A percentile compares a stretch with the other conserved stretches of the same genome.
phyloP scores from a whole-genome alignment of 1,284 basidiomycete genomes.

The Porphyrellus sp. region DNA sequence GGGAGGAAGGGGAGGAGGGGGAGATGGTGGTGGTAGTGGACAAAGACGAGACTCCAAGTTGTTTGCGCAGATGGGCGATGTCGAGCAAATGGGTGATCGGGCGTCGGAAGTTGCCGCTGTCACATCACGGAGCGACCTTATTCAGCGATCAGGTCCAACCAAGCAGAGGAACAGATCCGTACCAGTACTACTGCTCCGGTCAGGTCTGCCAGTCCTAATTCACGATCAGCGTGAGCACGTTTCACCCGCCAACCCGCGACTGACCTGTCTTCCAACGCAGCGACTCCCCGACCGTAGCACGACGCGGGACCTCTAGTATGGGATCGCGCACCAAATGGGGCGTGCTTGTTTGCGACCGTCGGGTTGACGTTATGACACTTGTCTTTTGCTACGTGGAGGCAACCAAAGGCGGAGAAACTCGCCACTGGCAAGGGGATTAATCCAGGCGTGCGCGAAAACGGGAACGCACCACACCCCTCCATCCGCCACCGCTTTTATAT shows the following conservation, averaged over 20 bases:
- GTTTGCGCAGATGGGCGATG: slow-evolving; percentile 32
- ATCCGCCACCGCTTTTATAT: slow-evolving; percentile 30
- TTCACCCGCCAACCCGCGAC: slow-evolving; percentile 16
- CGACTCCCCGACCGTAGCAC: slow-evolving; percentile 4
- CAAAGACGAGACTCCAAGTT: slow-evolving; percentile 25
- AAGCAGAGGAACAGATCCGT: slow-evolving; percentile 30
- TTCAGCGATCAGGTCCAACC: slow-evolving; percentile 28
- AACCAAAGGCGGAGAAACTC: not conserved
- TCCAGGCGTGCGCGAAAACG: slow-evolving; percentile 19
- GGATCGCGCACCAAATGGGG: slow-evolving; percentile 8
- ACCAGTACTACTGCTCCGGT: slow-evolving; percentile 15
- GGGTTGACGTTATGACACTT: slow-evolving; percentile 13
- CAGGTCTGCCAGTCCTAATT: slow-evolving; percentile 9
- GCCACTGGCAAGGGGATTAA: slow-evolving; percentile 5
- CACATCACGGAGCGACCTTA: slow-evolving; percentile 35
- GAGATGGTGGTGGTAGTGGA: slow-evolving; percentile 21
- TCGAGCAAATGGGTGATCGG: slow-evolving; percentile 49
- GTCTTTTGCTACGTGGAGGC: slow-evolving; percentile 15
- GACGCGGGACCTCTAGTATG: slow-evolving; percentile 3
- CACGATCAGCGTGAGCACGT: slow-evolving; percentile 17
- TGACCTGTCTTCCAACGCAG: slow-evolving; percentile 16
- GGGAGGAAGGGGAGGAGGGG: slow-evolving; percentile 18
- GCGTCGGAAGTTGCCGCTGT: slow-evolving; percentile 47
- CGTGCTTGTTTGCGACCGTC: slow-evolving; percentile 1
- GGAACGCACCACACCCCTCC: slow-evolving; percentile 12